Evolutionary conservation across 768 basidiomycete genomes (phyloP).

Genomic region (Cystobasidium onofrii): DNA sequence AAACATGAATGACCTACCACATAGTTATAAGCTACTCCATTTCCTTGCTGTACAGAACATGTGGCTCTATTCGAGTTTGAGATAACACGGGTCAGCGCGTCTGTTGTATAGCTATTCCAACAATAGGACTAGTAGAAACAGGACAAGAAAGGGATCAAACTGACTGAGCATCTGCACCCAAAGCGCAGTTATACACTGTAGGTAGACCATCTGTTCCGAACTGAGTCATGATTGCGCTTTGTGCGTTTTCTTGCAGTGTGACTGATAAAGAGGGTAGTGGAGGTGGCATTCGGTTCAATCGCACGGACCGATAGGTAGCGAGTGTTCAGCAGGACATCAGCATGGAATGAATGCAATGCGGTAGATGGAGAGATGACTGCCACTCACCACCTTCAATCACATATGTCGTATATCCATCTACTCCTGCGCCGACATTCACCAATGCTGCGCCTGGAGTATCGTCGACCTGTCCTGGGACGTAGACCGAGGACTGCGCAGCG

Average conservation of each 20-base stretch:
- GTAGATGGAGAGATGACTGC: background rate
- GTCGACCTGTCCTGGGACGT: background rate
- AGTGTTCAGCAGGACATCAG: background rate
- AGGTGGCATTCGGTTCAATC: no score
- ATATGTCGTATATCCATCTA: background rate
- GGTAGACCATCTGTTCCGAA: background rate
- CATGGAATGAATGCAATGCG: background rate
- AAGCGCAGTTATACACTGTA: background rate
- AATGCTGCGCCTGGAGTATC: background rate
- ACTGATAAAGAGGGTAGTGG: background rate
- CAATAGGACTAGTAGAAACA: no score
- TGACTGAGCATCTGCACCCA: background rate
- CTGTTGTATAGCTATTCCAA: no score
- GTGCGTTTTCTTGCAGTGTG: background rate
- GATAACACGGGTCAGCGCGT: background rate
- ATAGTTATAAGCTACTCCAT: background rate
- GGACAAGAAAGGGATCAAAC: background rate
- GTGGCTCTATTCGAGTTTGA: background rate
- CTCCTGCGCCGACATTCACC: background rate
- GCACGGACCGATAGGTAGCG: no score
- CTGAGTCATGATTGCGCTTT: background rate
- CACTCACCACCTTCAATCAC: background rate
- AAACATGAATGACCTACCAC: background rate
- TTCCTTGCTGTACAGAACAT: background rate
- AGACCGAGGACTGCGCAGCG: background rate